These are phyloP conservation scores for Vitellaria paradoxa DNA, from an alignment of 179 eudicot genomes.

Conservation along the genomic window DNA sequence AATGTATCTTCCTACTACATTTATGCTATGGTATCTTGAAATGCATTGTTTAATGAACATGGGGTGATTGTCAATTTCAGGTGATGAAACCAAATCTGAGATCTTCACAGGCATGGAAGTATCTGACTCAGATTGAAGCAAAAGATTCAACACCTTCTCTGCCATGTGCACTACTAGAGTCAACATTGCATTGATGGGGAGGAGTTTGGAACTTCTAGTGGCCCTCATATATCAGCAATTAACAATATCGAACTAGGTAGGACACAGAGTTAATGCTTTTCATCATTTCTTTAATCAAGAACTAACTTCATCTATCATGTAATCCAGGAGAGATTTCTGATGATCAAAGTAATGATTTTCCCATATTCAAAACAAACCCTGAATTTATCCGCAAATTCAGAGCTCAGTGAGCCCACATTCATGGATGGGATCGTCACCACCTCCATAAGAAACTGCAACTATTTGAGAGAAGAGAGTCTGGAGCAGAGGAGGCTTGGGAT, in stretches of 20 bases:
- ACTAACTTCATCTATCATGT: background rate
- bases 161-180: too few relatives aligned
- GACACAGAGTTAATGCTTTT: slow-evolving; percentile 1
- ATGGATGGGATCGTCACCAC: too few relatives aligned
- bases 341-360: background rate
- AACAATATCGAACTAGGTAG: slow-evolving; percentile 24
- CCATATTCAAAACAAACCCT: slow-evolving; percentile 29
- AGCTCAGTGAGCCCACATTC: too few relatives aligned
- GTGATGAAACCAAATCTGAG: slow-evolving; percentile 29
- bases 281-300: background rate
- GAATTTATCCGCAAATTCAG: background rate
- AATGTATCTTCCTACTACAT: background rate
- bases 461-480: slow-evolving; percentile 27
- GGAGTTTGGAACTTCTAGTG: background rate
- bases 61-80: background rate
- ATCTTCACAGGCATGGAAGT: slow-evolving; percentile 23
- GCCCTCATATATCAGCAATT: background rate
- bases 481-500: slow-evolving; percentile 32
- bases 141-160: too few relatives aligned
- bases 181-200: too few relatives aligned
- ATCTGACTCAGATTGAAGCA: too few relatives aligned
- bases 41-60: background rate
- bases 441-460: background rate
- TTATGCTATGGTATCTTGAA: background rate
- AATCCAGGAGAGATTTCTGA: background rate